Percentiles rank a stretch among this genome's conserved stretches.
These are phyloP conservation scores for Lecanicillium sp. DNA, from an alignment of 2,329 filamentous ascomycete genomes.

Conservation along the genomic window DNA sequence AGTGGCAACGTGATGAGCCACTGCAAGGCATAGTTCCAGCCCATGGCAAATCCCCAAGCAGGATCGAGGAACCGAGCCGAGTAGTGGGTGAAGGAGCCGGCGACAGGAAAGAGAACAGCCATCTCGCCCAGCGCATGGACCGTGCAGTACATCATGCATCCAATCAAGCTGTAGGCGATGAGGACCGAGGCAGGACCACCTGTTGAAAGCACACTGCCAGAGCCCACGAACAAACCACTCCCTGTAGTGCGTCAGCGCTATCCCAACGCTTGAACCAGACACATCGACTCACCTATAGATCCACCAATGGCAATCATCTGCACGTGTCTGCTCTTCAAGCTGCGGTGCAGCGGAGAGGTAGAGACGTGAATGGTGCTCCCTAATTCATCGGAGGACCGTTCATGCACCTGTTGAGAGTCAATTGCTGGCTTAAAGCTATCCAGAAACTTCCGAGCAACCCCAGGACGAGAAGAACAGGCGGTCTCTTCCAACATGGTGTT, in stretches of 20 bases:
- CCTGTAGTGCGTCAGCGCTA: too few species aligned
- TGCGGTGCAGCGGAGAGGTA: too few species aligned
- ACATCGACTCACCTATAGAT: constrained; percentile 77
- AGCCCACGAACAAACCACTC: constrained; percentile 85
- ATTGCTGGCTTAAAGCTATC: too few species aligned
- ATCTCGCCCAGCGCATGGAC: constrained; percentile 89
- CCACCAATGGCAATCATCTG: constrained; percentile 98
- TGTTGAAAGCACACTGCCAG: constrained; percentile 59
- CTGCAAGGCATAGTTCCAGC: constrained; percentile 87
- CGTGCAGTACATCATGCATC: constrained; percentile 83
- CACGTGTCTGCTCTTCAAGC: constrained; percentile 74
- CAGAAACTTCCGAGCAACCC: too few species aligned
- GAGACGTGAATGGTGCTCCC: too few species aligned
- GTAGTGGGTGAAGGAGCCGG: constrained; percentile 85
- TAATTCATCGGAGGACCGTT: too few species aligned
- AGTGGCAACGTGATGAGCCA: constrained; percentile 79
- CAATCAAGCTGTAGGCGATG: constrained; percentile 69
- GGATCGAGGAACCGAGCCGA: constrained; percentile 89
- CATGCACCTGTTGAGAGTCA: too few species aligned
- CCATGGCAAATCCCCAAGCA: constrained; percentile 91
- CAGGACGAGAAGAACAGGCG: too few species aligned
- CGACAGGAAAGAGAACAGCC: constrained; percentile 83
- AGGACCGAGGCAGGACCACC: constrained; percentile 74
- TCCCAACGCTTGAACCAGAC: too few species aligned
- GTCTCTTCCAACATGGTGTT: too few species aligned